Percentiles rank a stretch among this genome's conserved stretches.
phyloP scores from a whole-genome alignment of 2,329 filamentous ascomycete species.

The Tolypocladium album region DNA sequence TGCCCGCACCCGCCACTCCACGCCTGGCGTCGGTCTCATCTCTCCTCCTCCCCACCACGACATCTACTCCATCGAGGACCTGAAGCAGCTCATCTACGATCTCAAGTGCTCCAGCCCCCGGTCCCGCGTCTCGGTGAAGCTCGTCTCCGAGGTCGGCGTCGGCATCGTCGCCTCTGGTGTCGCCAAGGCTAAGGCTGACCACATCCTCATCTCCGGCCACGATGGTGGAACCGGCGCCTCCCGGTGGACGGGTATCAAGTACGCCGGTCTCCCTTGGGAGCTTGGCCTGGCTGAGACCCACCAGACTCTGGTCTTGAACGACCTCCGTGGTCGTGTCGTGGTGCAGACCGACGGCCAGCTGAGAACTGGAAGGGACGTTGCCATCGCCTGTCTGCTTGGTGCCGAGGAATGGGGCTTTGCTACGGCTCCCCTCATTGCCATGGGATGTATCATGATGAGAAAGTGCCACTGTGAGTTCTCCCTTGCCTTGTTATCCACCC shows the following conservation, averaged over 20 bases:
- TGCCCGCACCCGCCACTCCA: constrained; percentile 89
- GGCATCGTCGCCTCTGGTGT: constrained; percentile 97
- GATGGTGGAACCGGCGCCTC: constrained; percentile 96
- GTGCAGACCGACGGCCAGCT: constrained; percentile 95
- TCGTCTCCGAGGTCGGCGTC: constrained; percentile 93
- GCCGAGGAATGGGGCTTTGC: constrained; percentile 98
- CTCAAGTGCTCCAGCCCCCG: constrained; percentile 93
- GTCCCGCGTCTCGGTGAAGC: constrained; percentile 88
- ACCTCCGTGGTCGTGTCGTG: constrained; percentile 87
- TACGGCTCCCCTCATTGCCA: constrained; percentile 86
- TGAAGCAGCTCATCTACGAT: constrained; percentile 97
- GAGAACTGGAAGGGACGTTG: constrained; percentile 84
- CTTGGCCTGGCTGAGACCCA: constrained; percentile 93
- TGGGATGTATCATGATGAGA: constrained; percentile 94
- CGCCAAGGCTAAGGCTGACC: constrained; percentile 92
- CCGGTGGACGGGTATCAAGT: constrained; percentile 97
- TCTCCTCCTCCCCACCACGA: constrained; percentile 95
- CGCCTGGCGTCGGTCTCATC: constrained; percentile 90
- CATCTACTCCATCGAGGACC: constrained; percentile 95
- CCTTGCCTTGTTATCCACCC: not conserved
- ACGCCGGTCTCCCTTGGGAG: constrained; percentile 94
- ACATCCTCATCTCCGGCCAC: constrained; percentile 93
- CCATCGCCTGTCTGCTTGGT: constrained; percentile 87
- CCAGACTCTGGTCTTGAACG: constrained; percentile 90
- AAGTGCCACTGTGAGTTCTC: constrained; percentile 44